A percentile compares a stretch with the other conserved stretches of the same genome.
phyloP scores from a whole-genome alignment of 352 stramenopile genomes.

The Pythium guiyangense region DNA sequence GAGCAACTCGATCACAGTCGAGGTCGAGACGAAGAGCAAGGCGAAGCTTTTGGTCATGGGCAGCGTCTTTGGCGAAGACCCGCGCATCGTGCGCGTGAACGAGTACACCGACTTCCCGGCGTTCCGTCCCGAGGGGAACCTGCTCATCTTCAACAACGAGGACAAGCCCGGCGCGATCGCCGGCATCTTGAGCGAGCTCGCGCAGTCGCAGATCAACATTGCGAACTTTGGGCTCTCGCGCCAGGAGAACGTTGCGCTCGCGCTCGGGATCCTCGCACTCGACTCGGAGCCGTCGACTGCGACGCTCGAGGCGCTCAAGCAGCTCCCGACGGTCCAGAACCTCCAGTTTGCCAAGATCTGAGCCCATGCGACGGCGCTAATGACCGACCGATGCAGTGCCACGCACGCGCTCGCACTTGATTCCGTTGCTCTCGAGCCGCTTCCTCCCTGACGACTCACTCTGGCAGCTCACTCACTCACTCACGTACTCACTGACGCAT shows the following conservation, averaged over 20 bases:
- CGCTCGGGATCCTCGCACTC: constrained; percentile 70
- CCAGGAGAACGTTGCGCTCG: constrained; percentile 48
- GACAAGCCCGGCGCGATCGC: constrained; percentile 77
- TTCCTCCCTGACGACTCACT: not conserved
- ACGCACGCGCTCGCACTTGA: not conserved
- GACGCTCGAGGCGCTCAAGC: constrained; percentile 57
- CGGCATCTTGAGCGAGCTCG: constrained; percentile 63
- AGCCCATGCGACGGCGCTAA: not conserved
- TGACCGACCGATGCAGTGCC: too few relatives aligned
- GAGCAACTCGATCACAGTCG: constrained; percentile 74
- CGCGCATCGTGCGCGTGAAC: constrained; percentile 72
- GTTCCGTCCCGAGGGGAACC: constrained; percentile 72
- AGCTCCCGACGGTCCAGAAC: constrained; percentile 55
- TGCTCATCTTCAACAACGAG: constrained; percentile 84
- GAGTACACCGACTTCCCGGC: constrained; percentile 83
- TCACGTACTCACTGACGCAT: not conserved
- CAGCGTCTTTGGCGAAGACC: constrained; percentile 81
- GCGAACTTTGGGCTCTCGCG: constrained; percentile 80
- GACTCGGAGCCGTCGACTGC: constrained; percentile 50
- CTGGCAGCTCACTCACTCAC: not conserved
- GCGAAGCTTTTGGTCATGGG: constrained; percentile 59
- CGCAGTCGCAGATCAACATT: constrained; percentile 77
- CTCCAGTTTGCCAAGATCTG: constrained; percentile 69
- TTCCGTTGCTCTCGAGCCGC: too few relatives aligned
- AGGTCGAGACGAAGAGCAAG: constrained; percentile 61